Evolutionary conservation across 768 basidiomycete genomes (phyloP), one percentile per base, ranked within the genome.

Genomic region (Mycena galopus): DNA sequence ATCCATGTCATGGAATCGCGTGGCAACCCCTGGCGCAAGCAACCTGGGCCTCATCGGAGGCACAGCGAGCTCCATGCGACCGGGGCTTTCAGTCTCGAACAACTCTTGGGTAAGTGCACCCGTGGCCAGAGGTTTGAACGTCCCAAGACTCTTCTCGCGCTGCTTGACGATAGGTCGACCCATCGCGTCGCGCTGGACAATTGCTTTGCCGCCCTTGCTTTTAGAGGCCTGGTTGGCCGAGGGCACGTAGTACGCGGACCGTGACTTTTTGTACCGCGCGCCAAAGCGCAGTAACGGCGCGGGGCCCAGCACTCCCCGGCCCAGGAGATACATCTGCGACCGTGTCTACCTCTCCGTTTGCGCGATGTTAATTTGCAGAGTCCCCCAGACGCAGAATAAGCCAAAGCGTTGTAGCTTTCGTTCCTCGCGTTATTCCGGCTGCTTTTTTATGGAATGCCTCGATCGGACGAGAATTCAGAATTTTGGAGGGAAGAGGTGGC

Each of bases 71-170:
- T 82, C 79, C 2, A 78, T 77, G 11, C 81, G 78, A 30, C 74
- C 71, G 1, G 57, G 57, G 5, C 76, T 66, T 2, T 86, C 81
- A 17, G 79, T 81, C 69, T 85, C 79, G 63, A 89, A 87, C 17
- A 88, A 58, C 0, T 82, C 80, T 23, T 88, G 80, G 27, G 79
- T 81, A 23, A 90, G 72, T 61, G 83, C 81, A 0, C 73, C 75
- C 14, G 75, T 76, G 0, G 87, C 77, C 79, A 90, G 77, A 6
- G 87, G 81, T 55, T 82, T 76, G 73, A 88, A 89, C 21, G 83
- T 83, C 73, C 79, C 79, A 37, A 73, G 78, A 64, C 76, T 73
- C 67, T 78, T 78, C 63, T 82, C 81, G 47, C 64, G 62, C 37
- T 35, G 27, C 30, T 57, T 51, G 37, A 73, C 58, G n/a, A 73